These are phyloP conservation scores for Blastocystis sp. DNA, from an alignment of 352 stramenopile genomes.

Conservation along the genomic window DNA sequence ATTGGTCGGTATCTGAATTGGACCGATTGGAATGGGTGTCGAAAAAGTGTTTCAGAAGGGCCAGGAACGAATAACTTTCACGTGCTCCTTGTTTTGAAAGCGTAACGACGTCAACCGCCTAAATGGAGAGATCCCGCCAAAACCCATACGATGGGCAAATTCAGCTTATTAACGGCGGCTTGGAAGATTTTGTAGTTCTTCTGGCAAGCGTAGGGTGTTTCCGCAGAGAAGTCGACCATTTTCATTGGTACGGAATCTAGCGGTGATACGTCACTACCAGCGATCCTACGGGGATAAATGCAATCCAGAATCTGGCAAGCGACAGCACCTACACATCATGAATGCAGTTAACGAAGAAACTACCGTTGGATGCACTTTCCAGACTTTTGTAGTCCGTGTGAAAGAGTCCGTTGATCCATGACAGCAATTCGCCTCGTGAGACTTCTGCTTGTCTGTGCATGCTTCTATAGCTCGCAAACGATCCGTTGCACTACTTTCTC, in stretches of 20 bases:
- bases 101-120: slow-evolving; percentile 24
- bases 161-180: background rate
- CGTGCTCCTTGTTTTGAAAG: slow-evolving; percentile 28
- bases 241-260: slow-evolving; percentile 40
- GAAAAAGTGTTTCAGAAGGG: slow-evolving; percentile 7
- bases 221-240: slow-evolving; percentile 34
- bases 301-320: slow-evolving; percentile 38
- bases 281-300: slow-evolving; percentile 5
- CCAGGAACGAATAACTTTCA: slow-evolving; percentile 18
- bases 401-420: slow-evolving; percentile 44
- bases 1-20: too few relatives aligned
- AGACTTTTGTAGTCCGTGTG: slow-evolving; percentile 2
- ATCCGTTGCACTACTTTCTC: background rate
- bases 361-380: slow-evolving; percentile 47
- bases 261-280: too few relatives aligned
- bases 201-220: slow-evolving; percentile 33
- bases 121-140: background rate
- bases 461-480: background rate
- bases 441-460: slow-evolving; percentile 21
- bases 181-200: slow-evolving; percentile 42
- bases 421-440: slow-evolving; percentile 14
- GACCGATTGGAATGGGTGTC: background rate
- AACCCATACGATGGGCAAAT: slow-evolving; percentile 18
- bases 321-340: slow-evolving; percentile 16
- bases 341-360: background rate